Percentiles rank a stretch among this genome's conserved stretches.
phyloP scores from a whole-genome alignment of 2,329 filamentous ascomycete species.

The Zymoseptoria pseudotritici region DNA sequence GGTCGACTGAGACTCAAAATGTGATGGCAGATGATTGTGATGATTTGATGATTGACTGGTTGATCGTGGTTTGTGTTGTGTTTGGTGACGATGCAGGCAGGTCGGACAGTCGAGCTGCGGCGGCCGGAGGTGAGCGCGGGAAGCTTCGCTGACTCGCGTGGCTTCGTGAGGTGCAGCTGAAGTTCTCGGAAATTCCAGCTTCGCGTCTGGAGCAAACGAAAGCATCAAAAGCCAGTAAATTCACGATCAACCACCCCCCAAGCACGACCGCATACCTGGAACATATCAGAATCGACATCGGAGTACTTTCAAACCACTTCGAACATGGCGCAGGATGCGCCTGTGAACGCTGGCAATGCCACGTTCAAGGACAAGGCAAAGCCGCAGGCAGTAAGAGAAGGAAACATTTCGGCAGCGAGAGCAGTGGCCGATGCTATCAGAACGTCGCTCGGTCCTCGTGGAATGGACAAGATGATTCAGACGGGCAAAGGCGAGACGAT shows the following conservation, averaged over 20 bases:
- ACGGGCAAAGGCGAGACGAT: conserved; percentile 94
- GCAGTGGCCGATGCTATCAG: conserved; percentile 96
- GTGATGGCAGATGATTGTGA: neutral
- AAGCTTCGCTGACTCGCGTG: neutral
- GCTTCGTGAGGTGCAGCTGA: neutral
- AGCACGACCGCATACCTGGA: neutral
- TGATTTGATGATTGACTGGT: neutral
- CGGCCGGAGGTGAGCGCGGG: neutral
- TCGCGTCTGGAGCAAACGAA: neutral
- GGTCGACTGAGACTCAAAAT: neutral
- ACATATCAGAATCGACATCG: neutral
- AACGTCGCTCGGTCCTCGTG: conserved; percentile 90
- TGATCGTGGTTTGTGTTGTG: neutral
- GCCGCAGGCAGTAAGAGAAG: conserved; percentile 90
- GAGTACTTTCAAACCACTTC: neutral
- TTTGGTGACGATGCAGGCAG: neutral
- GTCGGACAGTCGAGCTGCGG: neutral
- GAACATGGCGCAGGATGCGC: conserved; percentile 35
- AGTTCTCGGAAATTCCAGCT: conserved; percentile 1
- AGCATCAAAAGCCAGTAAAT: neutral
- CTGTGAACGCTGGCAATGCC: conserved; percentile 50
- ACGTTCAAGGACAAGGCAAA: conserved; percentile 89
- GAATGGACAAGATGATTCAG: conserved; percentile 98
- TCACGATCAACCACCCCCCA: neutral
- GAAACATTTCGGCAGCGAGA: conserved; percentile 95